These are phyloP conservation scores for Zalaria obscura DNA, from an alignment of 2,329 filamentous ascomycete species.

Conservation along the genomic window DNA sequence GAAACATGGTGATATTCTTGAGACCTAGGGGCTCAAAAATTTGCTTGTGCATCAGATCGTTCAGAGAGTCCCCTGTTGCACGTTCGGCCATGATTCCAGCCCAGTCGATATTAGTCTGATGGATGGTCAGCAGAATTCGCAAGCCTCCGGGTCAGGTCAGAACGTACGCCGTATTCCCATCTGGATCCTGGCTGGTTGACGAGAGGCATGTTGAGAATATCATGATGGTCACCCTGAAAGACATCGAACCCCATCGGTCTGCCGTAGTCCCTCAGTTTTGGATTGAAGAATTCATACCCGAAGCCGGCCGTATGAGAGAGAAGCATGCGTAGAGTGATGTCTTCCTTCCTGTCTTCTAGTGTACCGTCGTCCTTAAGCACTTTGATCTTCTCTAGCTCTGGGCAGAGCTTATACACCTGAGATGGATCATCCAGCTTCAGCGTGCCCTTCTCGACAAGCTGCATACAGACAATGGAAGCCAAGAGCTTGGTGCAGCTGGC, in stretches of 20 bases:
- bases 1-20: slow-evolving; percentile 42
- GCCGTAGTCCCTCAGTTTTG: slow-evolving; percentile 24
- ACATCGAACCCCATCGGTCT: slow-evolving; percentile 42
- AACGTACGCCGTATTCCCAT: slow-evolving; percentile 41
- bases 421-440: slow-evolving; percentile 27
- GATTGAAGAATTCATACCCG: slow-evolving; percentile 40
- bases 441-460: slow-evolving; percentile 29
- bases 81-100: slow-evolving; percentile 34
- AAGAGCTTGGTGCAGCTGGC: slow-evolving; percentile 36
- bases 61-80: slow-evolving; percentile 25
- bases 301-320: slow-evolving; percentile 39
- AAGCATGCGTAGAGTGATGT: slow-evolving; percentile 37
- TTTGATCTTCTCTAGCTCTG: slow-evolving; percentile 28
- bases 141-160: not conserved
- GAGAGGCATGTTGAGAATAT: slow-evolving; percentile 37
- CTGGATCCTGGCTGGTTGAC: slow-evolving; percentile 48
- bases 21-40: slow-evolving; percentile 33
- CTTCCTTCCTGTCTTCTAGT: slow-evolving; percentile 26
- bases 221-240: slow-evolving; percentile 39
- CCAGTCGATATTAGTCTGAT: slow-evolving; percentile 36
- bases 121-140: slow-evolving; percentile 3
- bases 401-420: slow-evolving; percentile 24
- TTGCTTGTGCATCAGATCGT: slow-evolving; percentile 31
- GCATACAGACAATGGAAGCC: slow-evolving; percentile 30
- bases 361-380: slow-evolving; percentile 26